Evolutionary conservation across 2,329 filamentous ascomycete genomes (phyloP).

Genomic region (Dactylonectria estremocensis): DNA sequence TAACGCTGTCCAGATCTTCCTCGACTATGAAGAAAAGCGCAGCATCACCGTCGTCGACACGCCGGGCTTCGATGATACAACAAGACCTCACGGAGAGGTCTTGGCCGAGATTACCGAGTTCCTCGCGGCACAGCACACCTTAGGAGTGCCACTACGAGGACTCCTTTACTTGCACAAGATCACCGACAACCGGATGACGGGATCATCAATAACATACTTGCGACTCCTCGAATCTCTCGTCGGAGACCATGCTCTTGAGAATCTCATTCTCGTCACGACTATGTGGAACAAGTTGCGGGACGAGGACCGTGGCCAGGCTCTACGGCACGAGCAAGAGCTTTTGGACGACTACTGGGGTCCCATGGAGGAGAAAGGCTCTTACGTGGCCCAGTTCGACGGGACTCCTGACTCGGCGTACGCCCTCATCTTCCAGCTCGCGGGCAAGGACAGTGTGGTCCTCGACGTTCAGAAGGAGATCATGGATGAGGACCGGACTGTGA

Average conservation of each 20-base stretch:
- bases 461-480: constrained; percentile 16
- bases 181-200: constrained; percentile 21
- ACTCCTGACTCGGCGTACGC: constrained; percentile 17
- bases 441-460: constrained; percentile 23
- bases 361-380: constrained; percentile 29
- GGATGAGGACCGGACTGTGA: not conserved
- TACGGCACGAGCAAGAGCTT: constrained; percentile 21
- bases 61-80: constrained; percentile 35
- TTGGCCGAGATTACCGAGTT: constrained; percentile 17
- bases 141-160: constrained; percentile 6
- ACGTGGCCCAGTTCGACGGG: constrained; percentile 22
- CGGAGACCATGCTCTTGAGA: constrained; percentile 14
- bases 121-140: constrained; percentile 3
- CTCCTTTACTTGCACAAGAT: constrained; percentile 26
- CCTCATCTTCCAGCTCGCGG: constrained; percentile 19
- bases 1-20: constrained; percentile 8
- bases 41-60: constrained; percentile 32
- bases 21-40: constrained; percentile 11
- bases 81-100: constrained; percentile 17
- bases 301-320: constrained; percentile 1
- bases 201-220: constrained; percentile 10
- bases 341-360: constrained; percentile 22
- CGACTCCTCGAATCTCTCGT: constrained; percentile 9
- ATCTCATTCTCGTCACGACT: constrained; percentile 26
- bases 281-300: constrained; percentile 23